A percentile compares a stretch with the other conserved stretches of the same genome.
These are phyloP conservation scores for Nyctanthes arbortristis DNA, from an alignment of 257 asterid genomes.

Conservation along the genomic window DNA sequence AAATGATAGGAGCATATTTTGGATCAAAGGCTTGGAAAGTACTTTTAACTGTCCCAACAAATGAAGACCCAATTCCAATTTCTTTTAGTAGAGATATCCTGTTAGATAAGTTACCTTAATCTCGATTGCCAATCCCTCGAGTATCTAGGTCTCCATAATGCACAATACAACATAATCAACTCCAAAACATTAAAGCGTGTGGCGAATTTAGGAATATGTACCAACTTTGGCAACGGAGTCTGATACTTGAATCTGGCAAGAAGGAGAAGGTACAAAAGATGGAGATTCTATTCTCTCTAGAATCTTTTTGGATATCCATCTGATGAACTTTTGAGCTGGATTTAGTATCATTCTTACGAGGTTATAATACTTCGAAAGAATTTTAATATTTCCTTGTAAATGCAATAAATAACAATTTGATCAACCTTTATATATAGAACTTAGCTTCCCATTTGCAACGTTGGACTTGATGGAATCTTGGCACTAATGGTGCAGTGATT, in stretches of 20 bases:
- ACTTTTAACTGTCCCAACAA: background rate
- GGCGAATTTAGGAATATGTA: background rate
- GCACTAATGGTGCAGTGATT: too few species aligned
- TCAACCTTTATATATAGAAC: too few species aligned
- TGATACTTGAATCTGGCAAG: background rate
- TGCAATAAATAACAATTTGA: background rate
- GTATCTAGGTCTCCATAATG: background rate
- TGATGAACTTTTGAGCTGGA: background rate
- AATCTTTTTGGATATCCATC: background rate
- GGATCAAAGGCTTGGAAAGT: constrained; percentile 3
- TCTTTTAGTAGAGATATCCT: background rate
- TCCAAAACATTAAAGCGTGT: background rate
- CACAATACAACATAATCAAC: background rate
- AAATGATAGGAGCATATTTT: background rate
- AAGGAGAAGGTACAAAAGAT: background rate
- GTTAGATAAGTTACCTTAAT: background rate
- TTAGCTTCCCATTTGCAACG: too few species aligned
- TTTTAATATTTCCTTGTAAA: background rate
- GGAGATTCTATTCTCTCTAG: background rate
- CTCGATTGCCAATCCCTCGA: background rate
- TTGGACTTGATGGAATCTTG: too few species aligned
- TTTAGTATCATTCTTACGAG: background rate
- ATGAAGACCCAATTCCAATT: background rate
- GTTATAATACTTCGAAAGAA: background rate
- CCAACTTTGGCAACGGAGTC: background rate